Evolutionary conservation across 805 yeast genomes (phyloP).

Genomic region (Yarrowia sp.): DNA sequence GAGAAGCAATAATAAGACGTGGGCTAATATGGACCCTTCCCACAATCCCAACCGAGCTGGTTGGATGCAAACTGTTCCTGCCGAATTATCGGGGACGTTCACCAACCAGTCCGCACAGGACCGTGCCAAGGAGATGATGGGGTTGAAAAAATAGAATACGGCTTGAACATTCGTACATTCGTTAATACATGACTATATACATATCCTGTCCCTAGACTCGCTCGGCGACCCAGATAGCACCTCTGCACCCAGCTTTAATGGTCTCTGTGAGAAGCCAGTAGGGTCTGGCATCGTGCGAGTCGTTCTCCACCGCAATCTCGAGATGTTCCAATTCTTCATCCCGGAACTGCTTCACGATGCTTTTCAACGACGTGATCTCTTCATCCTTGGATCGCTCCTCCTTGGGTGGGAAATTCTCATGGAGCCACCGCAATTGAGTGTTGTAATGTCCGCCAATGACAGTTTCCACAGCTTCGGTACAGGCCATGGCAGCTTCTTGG

Average conservation of each 20-base stretch:
- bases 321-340: constrained; percentile 96
- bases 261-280: constrained; percentile 87
- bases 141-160: neutral
- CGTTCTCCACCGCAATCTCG: constrained; percentile 90
- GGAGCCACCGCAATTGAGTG: constrained; percentile 79
- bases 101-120: constrained; percentile 8
- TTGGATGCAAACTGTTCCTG: constrained; percentile 21
- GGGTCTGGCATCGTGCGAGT: constrained; percentile 92
- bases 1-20: neutral
- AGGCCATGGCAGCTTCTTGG: constrained; percentile 98
- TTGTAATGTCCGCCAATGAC: constrained; percentile 97
- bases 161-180: neutral
- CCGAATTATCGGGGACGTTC: constrained; percentile 11
- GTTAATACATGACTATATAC: constrained; percentile 17
- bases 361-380: constrained; percentile 65
- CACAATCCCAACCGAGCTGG: constrained; percentile 26
- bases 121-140: constrained; percentile 29
- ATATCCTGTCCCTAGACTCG: constrained; percentile 57
- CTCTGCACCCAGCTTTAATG: constrained; percentile 79
- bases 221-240: constrained; percentile 93
- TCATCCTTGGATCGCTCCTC: constrained; percentile 48
- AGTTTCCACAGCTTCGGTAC: constrained; percentile 98
- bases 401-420: constrained; percentile 64
- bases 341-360: constrained; percentile 74
- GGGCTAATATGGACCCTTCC: constrained; percentile 18